phyloP scores from a whole-genome alignment of 2,329 filamentous ascomycete species.

The Gyromitra esculenta region DNA sequence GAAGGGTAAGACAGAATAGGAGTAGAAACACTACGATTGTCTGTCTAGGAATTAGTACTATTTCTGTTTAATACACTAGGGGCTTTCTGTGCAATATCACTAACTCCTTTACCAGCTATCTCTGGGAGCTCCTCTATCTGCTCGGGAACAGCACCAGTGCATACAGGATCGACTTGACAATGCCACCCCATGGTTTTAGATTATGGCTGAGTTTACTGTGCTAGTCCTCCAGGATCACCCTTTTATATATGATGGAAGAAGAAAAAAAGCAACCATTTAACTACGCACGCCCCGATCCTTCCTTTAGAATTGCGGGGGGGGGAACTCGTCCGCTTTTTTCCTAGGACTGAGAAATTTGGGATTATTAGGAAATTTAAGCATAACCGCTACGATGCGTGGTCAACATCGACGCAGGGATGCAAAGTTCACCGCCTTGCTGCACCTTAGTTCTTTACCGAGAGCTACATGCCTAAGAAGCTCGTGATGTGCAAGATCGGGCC shows the following conservation, averaged over 20 bases:
- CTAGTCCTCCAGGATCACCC: too few species aligned
- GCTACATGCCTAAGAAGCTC: neutral
- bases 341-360: neutral
- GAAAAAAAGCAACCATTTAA: neutral
- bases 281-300: neutral
- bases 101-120: conserved; percentile 25
- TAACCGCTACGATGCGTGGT: neutral
- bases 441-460: neutral
- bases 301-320: neutral
- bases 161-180: conserved; percentile 17
- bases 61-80: neutral
- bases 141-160: conserved; percentile 7
- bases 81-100: neutral
- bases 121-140: conserved; percentile 16
- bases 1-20: conserved; percentile 12
- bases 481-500: neutral
- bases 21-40: conserved; percentile 1
- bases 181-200: conserved; percentile 6
- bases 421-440: neutral
- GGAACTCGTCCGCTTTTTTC: conserved; percentile 2
- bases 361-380: neutral
- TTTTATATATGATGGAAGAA: neutral
- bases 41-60: neutral
- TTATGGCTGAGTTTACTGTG: neutral
- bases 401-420: neutral